Conservation (phyloP, 2,329 filamentous ascomycete species). For the Nothopassalora personata region DNA sequence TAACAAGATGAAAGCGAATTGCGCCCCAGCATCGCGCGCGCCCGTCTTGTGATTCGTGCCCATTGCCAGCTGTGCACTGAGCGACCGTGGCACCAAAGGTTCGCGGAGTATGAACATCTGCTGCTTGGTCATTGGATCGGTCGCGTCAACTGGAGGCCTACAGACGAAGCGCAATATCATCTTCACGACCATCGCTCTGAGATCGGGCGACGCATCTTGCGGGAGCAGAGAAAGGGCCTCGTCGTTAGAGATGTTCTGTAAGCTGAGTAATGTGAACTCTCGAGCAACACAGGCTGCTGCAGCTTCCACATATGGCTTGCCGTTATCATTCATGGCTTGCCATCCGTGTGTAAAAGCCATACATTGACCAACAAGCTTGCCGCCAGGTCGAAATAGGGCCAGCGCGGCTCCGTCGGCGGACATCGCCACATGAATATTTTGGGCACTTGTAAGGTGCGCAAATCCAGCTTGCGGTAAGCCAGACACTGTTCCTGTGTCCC, state of each 20-base stretch:
- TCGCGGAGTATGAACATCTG: slow-evolving; percentile 62
- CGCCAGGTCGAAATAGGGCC: slow-evolving; percentile 41
- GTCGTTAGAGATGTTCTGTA: slow-evolving; percentile 44
- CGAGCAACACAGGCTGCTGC: slow-evolving; percentile 32
- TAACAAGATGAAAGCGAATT: slow-evolving; percentile 68
- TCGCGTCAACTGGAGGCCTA: slow-evolving; percentile 73
- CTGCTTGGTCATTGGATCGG: slow-evolving; percentile 56
- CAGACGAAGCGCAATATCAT: slow-evolving; percentile 66
- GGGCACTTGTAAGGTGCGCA: slow-evolving; percentile 59
- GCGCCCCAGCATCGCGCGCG: slow-evolving; percentile 61
- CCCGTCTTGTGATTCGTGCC: slow-evolving; percentile 61
- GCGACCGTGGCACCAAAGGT: slow-evolving; percentile 63
- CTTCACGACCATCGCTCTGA: slow-evolving; percentile 56
- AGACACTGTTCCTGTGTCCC: slow-evolving; percentile 60
- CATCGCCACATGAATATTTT: slow-evolving; percentile 43
- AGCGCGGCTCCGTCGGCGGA: slow-evolving; percentile 47
- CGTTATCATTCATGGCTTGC: slow-evolving; percentile 27
- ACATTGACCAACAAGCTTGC: slow-evolving; percentile 33
- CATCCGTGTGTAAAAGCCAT: slow-evolving; percentile 29
- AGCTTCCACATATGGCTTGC: slow-evolving; percentile 25
- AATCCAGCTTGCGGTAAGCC: slow-evolving; percentile 75
- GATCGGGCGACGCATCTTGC: slow-evolving; percentile 46
- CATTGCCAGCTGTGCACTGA: slow-evolving; percentile 74
- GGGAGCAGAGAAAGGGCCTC: slow-evolving; percentile 45
- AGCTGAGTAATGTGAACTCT: slow-evolving; percentile 32